Base-by-base conservation (phyloP, 176 grass and related monocot species). In the Avena atlantica region DNA sequence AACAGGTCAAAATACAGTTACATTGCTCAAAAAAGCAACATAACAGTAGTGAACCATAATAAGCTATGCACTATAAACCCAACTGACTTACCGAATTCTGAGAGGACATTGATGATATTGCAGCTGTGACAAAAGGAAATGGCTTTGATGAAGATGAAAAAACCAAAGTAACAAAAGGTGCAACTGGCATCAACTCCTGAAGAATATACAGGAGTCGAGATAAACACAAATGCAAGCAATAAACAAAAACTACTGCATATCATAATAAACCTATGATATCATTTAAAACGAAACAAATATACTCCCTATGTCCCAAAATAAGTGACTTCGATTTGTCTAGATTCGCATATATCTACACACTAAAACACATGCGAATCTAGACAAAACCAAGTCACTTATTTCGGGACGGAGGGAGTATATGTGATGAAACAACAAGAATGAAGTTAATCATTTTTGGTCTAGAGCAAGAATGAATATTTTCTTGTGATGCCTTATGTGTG, bases 111-210 rank as follows among this genome's bases (percentile, higher is more conserved):
- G 88, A 91, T 0, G 85, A 89, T 74, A 91, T 88, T 81, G 84
- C 79, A 89, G 91, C 74, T 65, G 85, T 91, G 83, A 92, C 36
- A 20, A 98, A 92, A 70, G 93, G 91, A 82, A 98, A 91, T 70
- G 93, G 93, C 86, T 95, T 95, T 50, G 62, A 63, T 44, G 88
- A 81, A 65, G 96, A 90, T 61, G 96, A 95, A 31, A 98, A 88
- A 85, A 96, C 67, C 82, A 87, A 89, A 71, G 88, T 89, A 87
- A 98, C 45, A n/a, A 98, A 95, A 81, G 93, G 92, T 45, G 87
- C 82, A 83, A 81, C 84, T 47, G 87, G 88, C 78, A 77, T 63
- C 79, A 74, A 66, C 75, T 95, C 96, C 96, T 98, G 83, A 86
- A 92, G 89, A 72, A 85, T 86, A 20, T 31, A 88, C 27, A 84